phyloP scores from a whole-genome alignment of 306 rosid species.

The Medicago arabica region DNA sequence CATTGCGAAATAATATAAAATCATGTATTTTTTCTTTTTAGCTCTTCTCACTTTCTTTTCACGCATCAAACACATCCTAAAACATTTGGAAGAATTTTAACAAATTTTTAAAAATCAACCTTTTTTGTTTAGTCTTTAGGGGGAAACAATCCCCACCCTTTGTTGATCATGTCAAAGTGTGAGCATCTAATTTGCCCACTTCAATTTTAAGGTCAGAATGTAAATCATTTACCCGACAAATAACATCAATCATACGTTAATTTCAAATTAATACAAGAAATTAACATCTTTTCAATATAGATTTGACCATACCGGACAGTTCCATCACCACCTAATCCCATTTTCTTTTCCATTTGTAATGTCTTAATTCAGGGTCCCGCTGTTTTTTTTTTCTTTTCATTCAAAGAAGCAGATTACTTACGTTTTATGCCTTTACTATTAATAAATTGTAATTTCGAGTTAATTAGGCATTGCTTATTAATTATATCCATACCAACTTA shows the following conservation, averaged over 20 bases:
- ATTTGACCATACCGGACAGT: neutral
- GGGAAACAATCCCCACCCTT: neutral
- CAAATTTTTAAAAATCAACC: neutral
- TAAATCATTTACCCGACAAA: conserved; percentile 1
- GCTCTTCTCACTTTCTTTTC: no score
- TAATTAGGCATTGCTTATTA: conserved; percentile 5
- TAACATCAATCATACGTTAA: neutral
- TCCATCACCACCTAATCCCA: conserved; percentile 8
- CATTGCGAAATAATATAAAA: no score
- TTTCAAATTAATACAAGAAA: neutral
- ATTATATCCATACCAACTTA: conserved; percentile 1
- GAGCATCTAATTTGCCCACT: neutral
- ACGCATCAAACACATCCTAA: neutral
- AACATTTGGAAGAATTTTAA: neutral
- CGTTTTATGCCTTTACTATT: neutral
- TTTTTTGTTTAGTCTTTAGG: neutral
- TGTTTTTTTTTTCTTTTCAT: neutral
- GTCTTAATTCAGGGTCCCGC: neutral
- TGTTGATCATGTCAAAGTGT: neutral
- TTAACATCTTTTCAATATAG: neutral
- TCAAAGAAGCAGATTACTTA: neutral
- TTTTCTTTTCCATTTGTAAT: conserved; percentile 8
- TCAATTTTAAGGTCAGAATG: neutral
- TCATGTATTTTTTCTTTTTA: no score
- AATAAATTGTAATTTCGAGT: neutral